These are phyloP conservation scores for Naegleria fowleri DNA, from an alignment of 208 protist species.

Conservation along the genomic window DNA sequence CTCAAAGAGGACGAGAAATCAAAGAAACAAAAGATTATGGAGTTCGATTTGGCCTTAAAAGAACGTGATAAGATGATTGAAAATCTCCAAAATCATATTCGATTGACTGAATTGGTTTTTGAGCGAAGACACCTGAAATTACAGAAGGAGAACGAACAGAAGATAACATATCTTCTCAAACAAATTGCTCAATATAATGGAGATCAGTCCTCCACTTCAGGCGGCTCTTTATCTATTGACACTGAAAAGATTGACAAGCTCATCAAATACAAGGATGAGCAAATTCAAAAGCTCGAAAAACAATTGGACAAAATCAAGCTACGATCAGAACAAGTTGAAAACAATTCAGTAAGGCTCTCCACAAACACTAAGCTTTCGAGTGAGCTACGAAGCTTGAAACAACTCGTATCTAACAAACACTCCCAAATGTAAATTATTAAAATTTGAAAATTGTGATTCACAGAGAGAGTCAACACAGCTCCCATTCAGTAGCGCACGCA, in stretches of 20 bases:
- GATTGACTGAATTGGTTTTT: background rate
- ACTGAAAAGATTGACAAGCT: background rate
- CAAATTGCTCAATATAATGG: slow-evolving; percentile 1
- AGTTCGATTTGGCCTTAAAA: background rate
- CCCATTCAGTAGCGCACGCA: background rate
- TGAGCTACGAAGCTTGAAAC: background rate
- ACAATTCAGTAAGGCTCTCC: background rate
- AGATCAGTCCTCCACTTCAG: background rate
- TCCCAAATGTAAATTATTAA: background rate
- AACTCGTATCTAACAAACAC: background rate
- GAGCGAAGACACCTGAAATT: slow-evolving; percentile 12
- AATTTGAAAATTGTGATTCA: background rate
- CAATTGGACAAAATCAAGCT: background rate
- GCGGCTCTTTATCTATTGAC: background rate
- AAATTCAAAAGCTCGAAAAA: slow-evolving; percentile 15
- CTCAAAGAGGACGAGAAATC: slow-evolving; percentile 13
- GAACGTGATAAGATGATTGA: background rate
- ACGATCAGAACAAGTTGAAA: background rate
- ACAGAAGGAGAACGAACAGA: slow-evolving; percentile 5
- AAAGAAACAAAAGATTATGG: background rate
- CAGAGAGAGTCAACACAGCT: too few relatives aligned
- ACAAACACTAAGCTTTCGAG: background rate
- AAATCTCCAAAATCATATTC: slow-evolving; percentile 13
- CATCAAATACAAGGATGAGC: slow-evolving; percentile 16
- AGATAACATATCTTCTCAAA: background rate